Evolutionary conservation across 1,139 yeast species (phyloP).

Genomic region (Suhomyces anneliseae): DNA sequence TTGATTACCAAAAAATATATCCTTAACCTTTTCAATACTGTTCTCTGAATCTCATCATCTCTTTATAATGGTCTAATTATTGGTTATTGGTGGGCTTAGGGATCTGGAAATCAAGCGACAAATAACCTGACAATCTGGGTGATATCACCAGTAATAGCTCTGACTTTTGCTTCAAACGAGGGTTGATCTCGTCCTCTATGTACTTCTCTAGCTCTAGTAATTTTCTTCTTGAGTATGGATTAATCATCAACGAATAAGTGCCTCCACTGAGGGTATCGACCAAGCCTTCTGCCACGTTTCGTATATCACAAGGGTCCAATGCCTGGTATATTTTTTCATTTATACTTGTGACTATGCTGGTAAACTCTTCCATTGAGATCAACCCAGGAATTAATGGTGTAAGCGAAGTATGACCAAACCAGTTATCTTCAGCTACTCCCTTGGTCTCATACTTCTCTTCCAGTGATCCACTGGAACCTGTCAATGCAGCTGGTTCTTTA

Average conservation of each 20-base stretch:
- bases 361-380: slow-evolving; percentile 36
- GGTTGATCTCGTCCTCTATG: slow-evolving; percentile 41
- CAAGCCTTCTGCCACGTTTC: slow-evolving; percentile 40
- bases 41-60: too few species aligned
- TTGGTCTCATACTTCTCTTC: slow-evolving; percentile 1
- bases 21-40: too few species aligned
- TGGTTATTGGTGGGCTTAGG: slow-evolving; percentile 34
- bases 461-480: slow-evolving; percentile 6
- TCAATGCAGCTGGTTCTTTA: slow-evolving; percentile 61
- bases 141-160: slow-evolving; percentile 45
- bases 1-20: too few species aligned
- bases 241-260: slow-evolving; percentile 24
- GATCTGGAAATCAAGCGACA: slow-evolving; percentile 60
- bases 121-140: slow-evolving; percentile 57
- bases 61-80: too few species aligned
- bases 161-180: slow-evolving; percentile 19
- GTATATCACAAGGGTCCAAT: slow-evolving; percentile 34
- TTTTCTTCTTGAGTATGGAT: slow-evolving; percentile 25
- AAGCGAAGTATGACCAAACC: slow-evolving; percentile 52
- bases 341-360: slow-evolving; percentile 41
- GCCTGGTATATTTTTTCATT: slow-evolving; percentile 46
- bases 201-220: slow-evolving; percentile 46
- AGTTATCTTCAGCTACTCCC: slow-evolving; percentile 41
- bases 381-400: slow-evolving; percentile 54
- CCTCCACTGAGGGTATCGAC: slow-evolving; percentile 51